A percentile compares a stretch with the other conserved stretches of the same genome.
Evolutionary conservation across 176 grass and related monocot genomes (phyloP).

Genomic region (Thalia dealbata): DNA sequence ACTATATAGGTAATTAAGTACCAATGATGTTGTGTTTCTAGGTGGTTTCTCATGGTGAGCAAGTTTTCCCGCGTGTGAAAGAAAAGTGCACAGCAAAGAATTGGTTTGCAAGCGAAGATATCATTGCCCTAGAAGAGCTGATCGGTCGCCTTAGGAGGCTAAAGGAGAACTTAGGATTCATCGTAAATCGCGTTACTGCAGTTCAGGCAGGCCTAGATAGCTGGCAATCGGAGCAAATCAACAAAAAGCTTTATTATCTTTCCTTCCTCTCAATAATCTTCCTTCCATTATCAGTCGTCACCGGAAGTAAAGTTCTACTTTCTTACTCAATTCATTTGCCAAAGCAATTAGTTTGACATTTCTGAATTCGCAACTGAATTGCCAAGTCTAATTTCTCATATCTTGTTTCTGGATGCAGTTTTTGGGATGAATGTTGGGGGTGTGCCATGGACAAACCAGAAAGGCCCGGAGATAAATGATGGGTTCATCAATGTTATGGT

Average conservation of each 20-base stretch:
- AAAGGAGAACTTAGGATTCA: slow-evolving; percentile 83
- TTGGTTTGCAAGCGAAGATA: slow-evolving; percentile 62
- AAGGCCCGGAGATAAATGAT: slow-evolving; percentile 43
- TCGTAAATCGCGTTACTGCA: slow-evolving; percentile 65
- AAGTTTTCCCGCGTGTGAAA: slow-evolving; percentile 86
- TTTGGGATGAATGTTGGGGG: slow-evolving; percentile 97
- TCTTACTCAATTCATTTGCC: neutral
- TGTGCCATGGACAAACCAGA: slow-evolving; percentile 79
- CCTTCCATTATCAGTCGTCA: slow-evolving; percentile 87
- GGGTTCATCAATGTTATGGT: slow-evolving; percentile 90
- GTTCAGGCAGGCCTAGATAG: slow-evolving; percentile 91
- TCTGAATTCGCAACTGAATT: neutral
- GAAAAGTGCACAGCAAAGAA: slow-evolving; percentile 66
- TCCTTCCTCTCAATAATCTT: slow-evolving; percentile 89
- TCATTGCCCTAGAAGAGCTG: slow-evolving; percentile 60
- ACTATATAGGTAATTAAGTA: neutral
- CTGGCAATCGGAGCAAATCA: slow-evolving; percentile 94
- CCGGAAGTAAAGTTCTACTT: slow-evolving; percentile 55
- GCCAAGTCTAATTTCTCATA: neutral
- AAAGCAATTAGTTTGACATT: too few relatives aligned
- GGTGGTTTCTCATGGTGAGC: slow-evolving; percentile 90
- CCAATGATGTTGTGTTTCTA: slow-evolving; percentile 11
- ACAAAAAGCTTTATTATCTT: slow-evolving; percentile 81
- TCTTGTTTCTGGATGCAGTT: slow-evolving; percentile 24
- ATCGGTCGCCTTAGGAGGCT: slow-evolving; percentile 76